Base-by-base conservation (phyloP, 2,329 filamentous ascomycete species). In the Colletotrichum eremochloae region DNA sequence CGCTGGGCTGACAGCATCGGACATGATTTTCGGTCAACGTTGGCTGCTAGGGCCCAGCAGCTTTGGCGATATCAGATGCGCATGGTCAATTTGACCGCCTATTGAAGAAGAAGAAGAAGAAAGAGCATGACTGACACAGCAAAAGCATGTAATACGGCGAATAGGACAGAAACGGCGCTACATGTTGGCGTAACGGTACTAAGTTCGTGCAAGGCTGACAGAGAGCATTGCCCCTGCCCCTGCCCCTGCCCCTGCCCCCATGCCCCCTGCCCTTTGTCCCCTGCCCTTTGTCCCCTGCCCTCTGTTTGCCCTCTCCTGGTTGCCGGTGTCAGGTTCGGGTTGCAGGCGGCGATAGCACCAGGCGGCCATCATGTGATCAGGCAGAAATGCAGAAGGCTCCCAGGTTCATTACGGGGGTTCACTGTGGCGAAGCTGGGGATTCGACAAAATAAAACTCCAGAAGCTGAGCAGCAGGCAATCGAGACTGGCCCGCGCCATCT, bases 341-440 rank as follows among this genome's bases (percentile, higher is more conserved):
- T 33, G 29, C 58, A 63, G 52, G 58, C 44, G 44, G 20, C 42
- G 65, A 72, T 69, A 60, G 15, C 31, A 9, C 15, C 44, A 33
- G 29, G 9, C 44, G 50, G 50, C 24, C 36, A 62, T 69, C 60
- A 64, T 72, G 69, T 72, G 66, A 72, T 46, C 65, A 42, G 38
- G 38, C 44, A 56, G 24, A 46, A 24, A 55, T 68, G 65, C 65
- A 63, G 57, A 63, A 24, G 24, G 24, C 24, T 24, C 24, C 24
- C 24, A 24, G 24, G 24, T 24, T 24, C 24, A 24, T 24, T 24
- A 24, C 24, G 24, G 24, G 24, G 24, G 24, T 24, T 24, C 24
- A 24, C 24, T 24, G 24, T 24, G 24, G 24, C 24, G 24, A 24
- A 29, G 20, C 14, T 40, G 31, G n/a, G 42, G 29, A 38, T 56